These are phyloP conservation scores for Tulasnella sp. DNA, from an alignment of 768 basidiomycete species.

Conservation along the genomic window DNA sequence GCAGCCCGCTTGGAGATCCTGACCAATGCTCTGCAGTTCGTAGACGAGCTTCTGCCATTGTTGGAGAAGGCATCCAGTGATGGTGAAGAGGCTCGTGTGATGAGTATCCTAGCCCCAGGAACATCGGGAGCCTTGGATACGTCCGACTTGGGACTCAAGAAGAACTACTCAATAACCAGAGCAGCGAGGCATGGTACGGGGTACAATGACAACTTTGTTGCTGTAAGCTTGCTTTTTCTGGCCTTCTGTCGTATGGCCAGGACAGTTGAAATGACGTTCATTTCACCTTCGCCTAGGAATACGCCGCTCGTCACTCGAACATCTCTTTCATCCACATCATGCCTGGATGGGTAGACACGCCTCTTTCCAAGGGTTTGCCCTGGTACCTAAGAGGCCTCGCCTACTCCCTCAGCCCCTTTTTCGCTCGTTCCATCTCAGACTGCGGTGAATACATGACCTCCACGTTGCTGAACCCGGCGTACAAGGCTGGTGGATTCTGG, in stretches of 20 bases:
- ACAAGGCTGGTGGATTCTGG: conserved; percentile 15
- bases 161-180: conserved; percentile 2
- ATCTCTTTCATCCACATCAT: conserved; percentile 19
- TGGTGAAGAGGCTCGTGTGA: conserved; percentile 22
- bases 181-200: background rate
- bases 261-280: background rate
- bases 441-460: conserved; percentile 16
- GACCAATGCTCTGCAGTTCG: conserved; percentile 8
- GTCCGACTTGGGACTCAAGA: conserved; percentile 21
- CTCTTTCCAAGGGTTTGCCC: background rate
- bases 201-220: conserved; percentile 16
- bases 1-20: background rate
- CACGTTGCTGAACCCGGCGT: background rate
- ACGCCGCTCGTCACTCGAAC: conserved; percentile 5
- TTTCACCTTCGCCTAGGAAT: conserved; percentile 7
- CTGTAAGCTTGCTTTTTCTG: background rate
- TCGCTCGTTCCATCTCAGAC: background rate
- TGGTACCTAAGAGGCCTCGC: background rate
- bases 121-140: background rate
- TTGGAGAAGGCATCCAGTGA: conserved; percentile 17
- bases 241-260: too few species aligned
- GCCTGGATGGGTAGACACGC: conserved; percentile 16
- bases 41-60: conserved; percentile 18
- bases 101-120: conserved; percentile 5
- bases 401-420: background rate